These are phyloP conservation scores for Leucosporidium creatinivorum DNA, from an alignment of 768 basidiomycete genomes.

Conservation along the genomic window DNA sequence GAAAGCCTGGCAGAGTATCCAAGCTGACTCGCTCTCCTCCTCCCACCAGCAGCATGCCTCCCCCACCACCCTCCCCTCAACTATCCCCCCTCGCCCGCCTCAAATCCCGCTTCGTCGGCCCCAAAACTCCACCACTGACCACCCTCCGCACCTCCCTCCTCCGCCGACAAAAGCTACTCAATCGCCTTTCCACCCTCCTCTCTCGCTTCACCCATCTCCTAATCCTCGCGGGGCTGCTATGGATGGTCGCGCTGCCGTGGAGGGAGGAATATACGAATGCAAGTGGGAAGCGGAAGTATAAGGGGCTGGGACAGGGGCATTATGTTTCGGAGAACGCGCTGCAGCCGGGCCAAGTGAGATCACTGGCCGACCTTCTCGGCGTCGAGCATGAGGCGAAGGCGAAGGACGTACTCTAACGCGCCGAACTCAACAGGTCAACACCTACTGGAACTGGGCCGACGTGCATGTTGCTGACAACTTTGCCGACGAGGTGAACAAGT, in stretches of 20 bases:
- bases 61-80: not conserved
- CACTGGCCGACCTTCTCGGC: too few relatives aligned
- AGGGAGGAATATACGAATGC: constrained; percentile 45
- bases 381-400: too few relatives aligned
- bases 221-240: constrained; percentile 62
- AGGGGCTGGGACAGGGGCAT: constrained; percentile 16
- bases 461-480: constrained; percentile 81
- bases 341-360: constrained; percentile 74
- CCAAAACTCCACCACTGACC: not conserved
- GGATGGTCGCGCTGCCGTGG: constrained; percentile 72
- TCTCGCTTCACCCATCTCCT: constrained; percentile 41
- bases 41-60: too few relatives aligned
- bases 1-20: too few relatives aligned
- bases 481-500: constrained; percentile 51
- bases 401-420: too few relatives aligned
- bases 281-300: constrained; percentile 49
- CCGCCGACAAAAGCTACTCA: constrained; percentile 1
- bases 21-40: too few relatives aligned
- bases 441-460: constrained; percentile 84
- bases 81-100: not conserved
- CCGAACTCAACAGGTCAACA: constrained; percentile 69
- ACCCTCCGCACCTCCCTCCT: not conserved
- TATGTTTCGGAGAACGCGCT: constrained; percentile 96
- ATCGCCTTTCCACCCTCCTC: not conserved
- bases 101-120: not conserved